phyloP scores from a whole-genome alignment of 345 rosid genomes.

The Acer yangbiense region DNA sequence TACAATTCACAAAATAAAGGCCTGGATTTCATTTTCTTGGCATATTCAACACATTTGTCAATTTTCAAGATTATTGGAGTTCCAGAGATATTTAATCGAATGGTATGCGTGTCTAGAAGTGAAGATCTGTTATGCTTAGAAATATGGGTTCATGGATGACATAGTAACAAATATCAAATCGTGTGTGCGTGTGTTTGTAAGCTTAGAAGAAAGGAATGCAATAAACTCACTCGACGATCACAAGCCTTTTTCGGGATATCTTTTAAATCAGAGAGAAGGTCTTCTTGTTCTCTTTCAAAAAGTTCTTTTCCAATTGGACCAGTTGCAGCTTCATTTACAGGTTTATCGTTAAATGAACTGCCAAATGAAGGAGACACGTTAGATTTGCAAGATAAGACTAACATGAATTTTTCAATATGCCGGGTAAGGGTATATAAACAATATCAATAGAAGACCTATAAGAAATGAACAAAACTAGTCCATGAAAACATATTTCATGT shows the following conservation, averaged over 20 bases:
- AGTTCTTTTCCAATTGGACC: constrained; percentile 94
- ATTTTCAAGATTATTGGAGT: neutral
- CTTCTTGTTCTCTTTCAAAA: constrained; percentile 92
- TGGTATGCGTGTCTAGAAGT: no score
- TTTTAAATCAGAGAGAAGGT: constrained; percentile 84
- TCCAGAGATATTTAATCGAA: no score
- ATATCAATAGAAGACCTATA: neutral
- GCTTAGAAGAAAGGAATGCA: neutral
- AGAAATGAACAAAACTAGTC: neutral
- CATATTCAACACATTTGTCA: neutral
- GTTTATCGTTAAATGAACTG: constrained; percentile 96
- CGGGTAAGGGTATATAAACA: neutral
- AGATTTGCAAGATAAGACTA: constrained; percentile 17
- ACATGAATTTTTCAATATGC: constrained; percentile 17
- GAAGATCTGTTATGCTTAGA: neutral
- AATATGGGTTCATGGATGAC: neutral
- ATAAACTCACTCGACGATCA: constrained; percentile 85
- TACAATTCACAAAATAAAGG: no score
- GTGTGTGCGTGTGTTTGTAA: neutral
- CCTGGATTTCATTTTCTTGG: no score
- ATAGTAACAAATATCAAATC: neutral
- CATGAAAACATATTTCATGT: neutral
- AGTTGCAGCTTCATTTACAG: constrained; percentile 66
- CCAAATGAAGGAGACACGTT: constrained; percentile 18
- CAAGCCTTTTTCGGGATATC: constrained; percentile 98